These are phyloP conservation scores for Cutaneotrichosporon mucoides DNA, from an alignment of 1,284 basidiomycete genomes.

Conservation along the genomic window DNA sequence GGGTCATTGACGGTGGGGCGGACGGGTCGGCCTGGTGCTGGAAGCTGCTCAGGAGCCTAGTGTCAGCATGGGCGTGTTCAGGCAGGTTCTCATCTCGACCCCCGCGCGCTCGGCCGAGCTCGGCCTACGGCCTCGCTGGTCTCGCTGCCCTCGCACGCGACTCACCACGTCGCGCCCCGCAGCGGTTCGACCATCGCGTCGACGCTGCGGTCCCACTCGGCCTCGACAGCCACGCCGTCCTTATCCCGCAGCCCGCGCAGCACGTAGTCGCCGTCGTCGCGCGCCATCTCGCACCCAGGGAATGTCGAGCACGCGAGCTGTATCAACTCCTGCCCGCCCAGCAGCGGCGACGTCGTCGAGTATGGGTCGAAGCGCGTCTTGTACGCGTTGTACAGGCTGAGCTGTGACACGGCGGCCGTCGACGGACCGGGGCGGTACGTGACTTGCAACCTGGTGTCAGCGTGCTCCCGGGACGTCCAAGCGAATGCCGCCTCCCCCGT, in stretches of 20 bases:
- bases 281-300: constrained; percentile 42
- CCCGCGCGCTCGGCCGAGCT: too few species aligned
- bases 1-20: constrained; percentile 25
- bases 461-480: background rate
- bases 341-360: constrained; percentile 24
- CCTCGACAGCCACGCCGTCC: constrained; percentile 19
- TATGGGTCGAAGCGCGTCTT: constrained; percentile 44
- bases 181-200: constrained; percentile 41
- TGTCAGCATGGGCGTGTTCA: background rate
- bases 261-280: constrained; percentile 41
- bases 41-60: constrained; percentile 37
- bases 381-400: constrained; percentile 41
- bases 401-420: constrained; percentile 29
- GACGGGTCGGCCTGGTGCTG: constrained; percentile 27
- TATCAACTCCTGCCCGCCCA: constrained; percentile 45
- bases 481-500: too few species aligned
- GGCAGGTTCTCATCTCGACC: too few species aligned
- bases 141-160: too few species aligned
- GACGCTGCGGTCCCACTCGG: constrained; percentile 30
- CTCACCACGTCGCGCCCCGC: constrained; percentile 40
- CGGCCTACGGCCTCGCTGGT: background rate
- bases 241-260: constrained; percentile 36
- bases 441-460: constrained; percentile 35
- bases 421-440: constrained; percentile 32
- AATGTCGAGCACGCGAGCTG: constrained; percentile 45